Evolutionary conservation across 1,284 basidiomycete species (phyloP).

Genomic region (Papiliotrema laurentii): DNA sequence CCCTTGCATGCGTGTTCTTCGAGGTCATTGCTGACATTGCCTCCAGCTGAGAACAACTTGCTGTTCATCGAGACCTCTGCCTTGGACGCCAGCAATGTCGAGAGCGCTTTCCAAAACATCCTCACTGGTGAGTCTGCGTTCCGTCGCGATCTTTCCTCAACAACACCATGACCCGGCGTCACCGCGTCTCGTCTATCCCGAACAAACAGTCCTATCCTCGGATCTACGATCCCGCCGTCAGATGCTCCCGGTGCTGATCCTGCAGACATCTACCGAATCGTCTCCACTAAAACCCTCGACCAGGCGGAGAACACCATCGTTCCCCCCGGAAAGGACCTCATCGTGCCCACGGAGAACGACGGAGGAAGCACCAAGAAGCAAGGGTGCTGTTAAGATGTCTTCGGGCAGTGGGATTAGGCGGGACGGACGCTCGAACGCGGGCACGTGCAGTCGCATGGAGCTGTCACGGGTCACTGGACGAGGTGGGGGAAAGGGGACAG

Average conservation of each 20-base stretch:
- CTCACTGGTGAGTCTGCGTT: slow-evolving; percentile 65
- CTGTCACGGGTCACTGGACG: too few relatives aligned
- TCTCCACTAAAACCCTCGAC: slow-evolving; percentile 83
- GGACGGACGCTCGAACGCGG: too few relatives aligned
- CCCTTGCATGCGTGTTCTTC: slow-evolving; percentile 54
- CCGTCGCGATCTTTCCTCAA: neutral
- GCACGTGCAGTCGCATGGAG: neutral
- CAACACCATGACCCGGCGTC: too few relatives aligned
- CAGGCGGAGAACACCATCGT: slow-evolving; percentile 67
- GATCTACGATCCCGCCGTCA: too few relatives aligned
- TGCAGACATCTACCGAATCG: slow-evolving; percentile 89
- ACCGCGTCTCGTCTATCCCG: too few relatives aligned
- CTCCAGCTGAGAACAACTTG: slow-evolving; percentile 69
- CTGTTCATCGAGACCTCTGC: slow-evolving; percentile 99
- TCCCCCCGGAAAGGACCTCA: slow-evolving; percentile 65
- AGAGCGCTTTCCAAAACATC: slow-evolving; percentile 94
- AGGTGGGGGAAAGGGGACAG: too few relatives aligned
- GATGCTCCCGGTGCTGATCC: neutral
- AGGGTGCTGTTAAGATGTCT: slow-evolving; percentile 41
- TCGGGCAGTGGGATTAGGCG: too few relatives aligned
- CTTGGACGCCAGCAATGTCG: slow-evolving; percentile 98
- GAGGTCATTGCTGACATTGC: neutral
- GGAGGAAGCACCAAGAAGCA: slow-evolving; percentile 47
- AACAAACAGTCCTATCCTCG: too few relatives aligned
- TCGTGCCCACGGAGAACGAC: slow-evolving; percentile 64